A percentile compares a stretch with the other conserved stretches of the same genome.
phyloP scores from a whole-genome alignment of 768 basidiomycete genomes.

The Phanerochaete carnosa region DNA sequence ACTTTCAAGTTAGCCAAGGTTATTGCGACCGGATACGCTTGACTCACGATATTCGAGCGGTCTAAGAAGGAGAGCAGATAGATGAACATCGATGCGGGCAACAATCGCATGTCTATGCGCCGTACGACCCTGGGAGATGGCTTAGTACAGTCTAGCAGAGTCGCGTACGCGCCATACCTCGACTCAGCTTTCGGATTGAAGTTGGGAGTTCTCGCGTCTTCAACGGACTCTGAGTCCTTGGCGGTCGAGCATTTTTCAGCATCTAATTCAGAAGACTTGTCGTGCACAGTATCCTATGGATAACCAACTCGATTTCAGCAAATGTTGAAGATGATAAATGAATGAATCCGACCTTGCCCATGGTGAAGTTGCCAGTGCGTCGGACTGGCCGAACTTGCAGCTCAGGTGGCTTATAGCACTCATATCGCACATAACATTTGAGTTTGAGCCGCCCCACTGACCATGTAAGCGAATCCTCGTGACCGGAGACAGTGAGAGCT shows the following conservation, averaged over 20 bases:
- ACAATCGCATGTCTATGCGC: conserved; percentile 25
- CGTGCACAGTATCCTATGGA: not conserved
- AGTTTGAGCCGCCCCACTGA: no score
- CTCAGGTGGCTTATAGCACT: no score
- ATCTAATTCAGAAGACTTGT: not conserved
- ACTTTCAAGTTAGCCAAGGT: not conserved
- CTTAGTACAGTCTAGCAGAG: conserved; percentile 41
- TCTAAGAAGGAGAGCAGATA: conserved; percentile 30
- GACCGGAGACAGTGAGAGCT: no score
- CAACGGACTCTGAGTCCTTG: not conserved
- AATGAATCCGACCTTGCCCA: not conserved
- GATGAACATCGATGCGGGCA: conserved; percentile 27
- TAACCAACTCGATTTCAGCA: not conserved
- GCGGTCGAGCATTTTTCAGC: not conserved
- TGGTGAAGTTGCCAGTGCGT: not conserved
- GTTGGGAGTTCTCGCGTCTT: not conserved
- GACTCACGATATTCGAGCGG: conserved; percentile 18
- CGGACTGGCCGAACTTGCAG: not conserved
- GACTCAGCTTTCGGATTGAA: not conserved
- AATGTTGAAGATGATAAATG: not conserved
- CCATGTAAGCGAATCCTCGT: no score
- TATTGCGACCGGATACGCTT: not conserved
- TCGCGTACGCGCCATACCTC: not conserved
- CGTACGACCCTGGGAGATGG: conserved; percentile 40
- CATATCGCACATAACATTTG: no score